Evolutionary conservation across 2,329 filamentous ascomycete species (phyloP), one percentile per base, ranked within the genome.

Genomic region (Colletotrichum echinochloae): DNA sequence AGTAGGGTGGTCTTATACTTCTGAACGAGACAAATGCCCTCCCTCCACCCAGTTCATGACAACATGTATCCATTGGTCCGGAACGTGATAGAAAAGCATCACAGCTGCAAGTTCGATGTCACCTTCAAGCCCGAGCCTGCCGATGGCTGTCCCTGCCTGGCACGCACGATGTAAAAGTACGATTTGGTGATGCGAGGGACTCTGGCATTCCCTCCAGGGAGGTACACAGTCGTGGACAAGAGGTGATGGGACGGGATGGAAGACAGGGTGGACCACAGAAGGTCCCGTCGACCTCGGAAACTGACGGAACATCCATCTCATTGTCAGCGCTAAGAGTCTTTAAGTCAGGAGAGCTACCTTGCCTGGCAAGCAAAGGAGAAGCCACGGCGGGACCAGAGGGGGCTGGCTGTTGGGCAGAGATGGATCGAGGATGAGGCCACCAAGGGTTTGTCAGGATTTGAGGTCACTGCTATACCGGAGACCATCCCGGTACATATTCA

Each of bases 261-360:
- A 39, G 44, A 64, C 51, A 41, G 41, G 28, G 44, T 59, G 28
- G 37, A 48, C 20, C 20, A n/a, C 44, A 26, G 51, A 67, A 57
- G 18, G 48, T 66, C 44, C 55, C 16, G 39, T 14, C 30, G n/a
- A 7, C 23, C 26, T 70, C 41, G 33, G 41, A 52, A 62, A 26
- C 33, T 18, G 23, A 37, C 46, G 11, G 44, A 61, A 33, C 30
- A 39, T 54, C 44, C 30, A 39, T 54, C 44, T 44, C 54, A 41
- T 14, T 18, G 16, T 12, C 39, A 49, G n/a, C n/a, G n/a, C n/a
- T n/a, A n/a, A n/a, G 46, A 64, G 37, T 30, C 60, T 52, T 52
- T 18, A 30, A 23, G 57, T 70, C 67, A 70, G 67, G 57, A 67
- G 67, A 62, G 57, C 51, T 61, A 67, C 64, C 44, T 57, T 59